A percentile compares a stretch with the other conserved stretches of the same genome.
These are phyloP conservation scores for Spinacia oleracea DNA, from an alignment of 179 eudicot genomes.

Conservation along the genomic window DNA sequence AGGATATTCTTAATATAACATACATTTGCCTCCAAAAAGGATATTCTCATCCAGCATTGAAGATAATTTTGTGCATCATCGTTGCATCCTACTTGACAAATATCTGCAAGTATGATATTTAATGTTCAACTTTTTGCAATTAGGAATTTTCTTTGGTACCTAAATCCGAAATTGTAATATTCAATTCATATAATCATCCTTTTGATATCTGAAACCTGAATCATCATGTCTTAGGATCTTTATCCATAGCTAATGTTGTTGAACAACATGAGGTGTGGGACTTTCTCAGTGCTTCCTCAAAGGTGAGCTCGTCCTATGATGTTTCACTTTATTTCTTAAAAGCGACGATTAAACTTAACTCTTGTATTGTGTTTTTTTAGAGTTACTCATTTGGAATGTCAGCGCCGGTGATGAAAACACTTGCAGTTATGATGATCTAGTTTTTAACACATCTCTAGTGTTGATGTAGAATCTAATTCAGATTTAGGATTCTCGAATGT, in stretches of 20 bases:
- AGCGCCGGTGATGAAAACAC: constrained; percentile 81
- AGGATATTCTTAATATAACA: constrained; percentile 93
- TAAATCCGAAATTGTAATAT: no score
- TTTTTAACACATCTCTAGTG: constrained; percentile 1
- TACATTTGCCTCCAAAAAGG: constrained; percentile 98
- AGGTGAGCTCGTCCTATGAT: constrained; percentile 48
- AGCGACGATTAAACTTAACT: constrained; percentile 9
- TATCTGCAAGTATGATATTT: constrained; percentile 71
- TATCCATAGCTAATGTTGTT: constrained; percentile 95
- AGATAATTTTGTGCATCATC: constrained; percentile 96
- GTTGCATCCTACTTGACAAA: constrained; percentile 94
- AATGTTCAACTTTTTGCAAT: constrained; percentile 8
- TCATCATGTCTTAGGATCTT: constrained; percentile 65
- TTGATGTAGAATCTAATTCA: background rate
- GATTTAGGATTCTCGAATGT: background rate
- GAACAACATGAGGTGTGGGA: constrained; percentile 99
- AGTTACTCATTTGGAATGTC: constrained; percentile 93
- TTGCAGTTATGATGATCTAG: constrained; percentile 70
- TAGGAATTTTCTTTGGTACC: background rate
- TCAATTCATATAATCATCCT: no score
- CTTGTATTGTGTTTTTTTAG: constrained; percentile 37
- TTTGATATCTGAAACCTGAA: constrained; percentile 15
- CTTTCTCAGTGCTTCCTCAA: constrained; percentile 86
- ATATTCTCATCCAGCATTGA: constrained; percentile 98
- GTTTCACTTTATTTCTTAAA: background rate